Percentiles rank a stretch among this genome's conserved stretches.
Conservation (phyloP, 345 rosid genomes). For the Corymbia maculata region DNA sequence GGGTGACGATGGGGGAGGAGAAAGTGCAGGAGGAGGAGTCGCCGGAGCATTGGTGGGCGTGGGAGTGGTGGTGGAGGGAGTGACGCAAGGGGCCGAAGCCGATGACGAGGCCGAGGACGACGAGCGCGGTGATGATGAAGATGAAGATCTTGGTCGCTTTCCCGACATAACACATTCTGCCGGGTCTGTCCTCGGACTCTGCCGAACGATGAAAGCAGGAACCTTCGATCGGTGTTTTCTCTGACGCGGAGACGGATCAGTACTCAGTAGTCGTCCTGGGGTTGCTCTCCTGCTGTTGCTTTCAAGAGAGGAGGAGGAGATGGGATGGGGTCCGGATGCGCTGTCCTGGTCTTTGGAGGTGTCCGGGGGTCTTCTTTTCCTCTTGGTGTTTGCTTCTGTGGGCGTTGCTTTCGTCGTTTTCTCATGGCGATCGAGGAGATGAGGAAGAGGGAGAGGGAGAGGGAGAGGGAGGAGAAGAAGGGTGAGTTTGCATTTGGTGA, state of each 20-base stretch:
- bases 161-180: conserved; percentile 73
- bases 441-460: neutral
- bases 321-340: neutral
- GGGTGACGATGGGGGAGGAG: conserved; percentile 27
- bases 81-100: conserved; percentile 63
- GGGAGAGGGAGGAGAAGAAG: neutral
- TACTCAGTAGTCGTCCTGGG: neutral
- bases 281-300: neutral
- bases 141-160: conserved; percentile 99
- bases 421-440: neutral
- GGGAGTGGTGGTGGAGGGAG: conserved; percentile 2
- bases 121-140: conserved; percentile 64
- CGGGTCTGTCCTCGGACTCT: neutral
- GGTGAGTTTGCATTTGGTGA: neutral
- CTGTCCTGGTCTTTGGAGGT: neutral
- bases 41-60: conserved; percentile 48
- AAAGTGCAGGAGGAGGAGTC: conserved; percentile 37
- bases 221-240: neutral
- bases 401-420: neutral
- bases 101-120: conserved; percentile 59
- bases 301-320: neutral
- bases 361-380: neutral
- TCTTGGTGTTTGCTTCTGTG: neutral
- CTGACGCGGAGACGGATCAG: neutral
- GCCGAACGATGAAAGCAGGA: neutral